Conservation (phyloP, 371 early-diverging fungal genomes). For the Mortierella sp. region DNA sequence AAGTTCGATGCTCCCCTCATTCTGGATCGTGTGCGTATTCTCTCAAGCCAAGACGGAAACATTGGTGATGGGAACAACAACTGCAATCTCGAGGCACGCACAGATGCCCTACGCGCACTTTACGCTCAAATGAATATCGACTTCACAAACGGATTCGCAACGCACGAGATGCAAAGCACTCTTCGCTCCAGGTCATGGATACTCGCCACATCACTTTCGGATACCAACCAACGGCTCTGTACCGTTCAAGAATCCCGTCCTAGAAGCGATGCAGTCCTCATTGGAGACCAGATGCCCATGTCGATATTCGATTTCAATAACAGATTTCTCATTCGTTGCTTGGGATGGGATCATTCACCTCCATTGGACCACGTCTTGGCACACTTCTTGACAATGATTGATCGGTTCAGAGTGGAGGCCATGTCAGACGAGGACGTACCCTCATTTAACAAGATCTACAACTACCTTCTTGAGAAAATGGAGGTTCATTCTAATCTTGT, state of each 20-base stretch:
- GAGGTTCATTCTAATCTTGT: neutral
- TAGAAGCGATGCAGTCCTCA: neutral
- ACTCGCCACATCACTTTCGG: neutral
- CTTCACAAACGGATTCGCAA: neutral
- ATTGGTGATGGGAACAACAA: too few relatives aligned
- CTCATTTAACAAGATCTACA: conserved; percentile 8
- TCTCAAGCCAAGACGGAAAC: neutral
- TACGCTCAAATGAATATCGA: conserved; percentile 14
- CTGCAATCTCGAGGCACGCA: neutral
- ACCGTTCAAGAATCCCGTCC: conserved; percentile 21
- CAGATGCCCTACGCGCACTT: neutral
- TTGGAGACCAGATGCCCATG: conserved; percentile 21
- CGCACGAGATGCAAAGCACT: neutral
- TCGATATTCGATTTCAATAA: conserved; percentile 5
- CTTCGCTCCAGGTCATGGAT: conserved; percentile 17
- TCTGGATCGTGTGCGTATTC: conserved; percentile 1
- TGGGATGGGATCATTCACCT: conserved; percentile 21
- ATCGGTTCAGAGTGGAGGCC: neutral
- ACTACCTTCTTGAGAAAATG: conserved; percentile 4
- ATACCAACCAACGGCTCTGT: neutral
- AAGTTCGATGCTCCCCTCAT: conserved; percentile 12
- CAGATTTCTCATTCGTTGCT: neutral
- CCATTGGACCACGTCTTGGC: conserved; percentile 20
- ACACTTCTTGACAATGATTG: conserved; percentile 2
- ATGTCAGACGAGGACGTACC: neutral